phyloP scores from a whole-genome alignment of 257 asterid genomes.

The Henckelia pumila region DNA sequence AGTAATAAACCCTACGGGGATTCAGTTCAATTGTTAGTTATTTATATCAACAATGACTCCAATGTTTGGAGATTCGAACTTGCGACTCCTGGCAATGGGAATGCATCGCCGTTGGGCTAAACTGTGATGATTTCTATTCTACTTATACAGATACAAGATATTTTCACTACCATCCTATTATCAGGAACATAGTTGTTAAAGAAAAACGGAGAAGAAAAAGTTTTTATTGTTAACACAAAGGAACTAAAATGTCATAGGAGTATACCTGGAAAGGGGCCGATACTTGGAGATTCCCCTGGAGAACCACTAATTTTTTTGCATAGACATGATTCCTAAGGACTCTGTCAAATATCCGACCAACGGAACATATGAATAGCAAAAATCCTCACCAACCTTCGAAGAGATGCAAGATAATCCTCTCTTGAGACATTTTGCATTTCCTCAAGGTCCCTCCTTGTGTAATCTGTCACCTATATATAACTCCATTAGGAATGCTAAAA shows the following conservation, averaged over 20 bases:
- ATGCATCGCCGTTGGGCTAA: no score
- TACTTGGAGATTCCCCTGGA: conserved; percentile 90
- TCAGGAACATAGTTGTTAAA: no score
- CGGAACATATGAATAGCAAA: not conserved
- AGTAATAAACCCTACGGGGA: not conserved
- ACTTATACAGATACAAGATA: no score
- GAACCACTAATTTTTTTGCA: conserved; percentile 98
- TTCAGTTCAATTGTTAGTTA: conserved; percentile 17
- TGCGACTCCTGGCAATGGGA: no score
- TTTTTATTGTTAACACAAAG: no score
- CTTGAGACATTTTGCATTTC: conserved; percentile 96
- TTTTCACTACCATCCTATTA: no score
- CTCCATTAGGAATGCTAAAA: conserved; percentile 19
- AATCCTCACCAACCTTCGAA: conserved; percentile 69
- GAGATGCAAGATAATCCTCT: conserved; percentile 97
- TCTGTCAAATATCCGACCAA: conserved; percentile 5
- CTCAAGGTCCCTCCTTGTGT: conserved; percentile 89
- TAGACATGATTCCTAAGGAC: conserved; percentile 29
- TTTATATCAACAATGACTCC: no score
- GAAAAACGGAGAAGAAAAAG: no score
- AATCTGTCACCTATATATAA: conserved; percentile 84
- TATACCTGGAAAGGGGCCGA: conserved; percentile 95
- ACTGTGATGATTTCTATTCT: no score
- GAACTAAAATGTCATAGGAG: no score
- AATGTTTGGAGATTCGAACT: no score